Conservation (phyloP, 805 yeast species). For the Isabelozyma pseudorhagii region DNA sequence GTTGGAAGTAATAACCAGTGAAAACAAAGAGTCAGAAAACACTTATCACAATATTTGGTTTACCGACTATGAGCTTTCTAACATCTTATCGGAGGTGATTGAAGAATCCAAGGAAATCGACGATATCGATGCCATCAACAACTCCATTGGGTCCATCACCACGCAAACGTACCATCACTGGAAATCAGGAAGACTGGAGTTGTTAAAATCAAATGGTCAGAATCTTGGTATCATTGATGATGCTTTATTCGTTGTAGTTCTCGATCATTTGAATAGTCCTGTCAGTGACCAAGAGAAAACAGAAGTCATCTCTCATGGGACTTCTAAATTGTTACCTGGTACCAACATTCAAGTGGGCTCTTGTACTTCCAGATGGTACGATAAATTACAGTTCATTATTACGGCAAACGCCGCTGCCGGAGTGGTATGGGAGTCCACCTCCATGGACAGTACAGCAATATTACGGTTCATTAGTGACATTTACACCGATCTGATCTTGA, state of each 20-base stretch:
- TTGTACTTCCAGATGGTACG: conserved; percentile 60
- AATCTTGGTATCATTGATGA: conserved; percentile 40
- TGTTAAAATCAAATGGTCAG: conserved; percentile 35
- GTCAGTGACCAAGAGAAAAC: conserved; percentile 46
- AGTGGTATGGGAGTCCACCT: conserved; percentile 55
- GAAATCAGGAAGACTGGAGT: conserved; percentile 43
- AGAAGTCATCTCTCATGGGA: conserved; percentile 50
- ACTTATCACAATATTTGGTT: conserved; percentile 46
- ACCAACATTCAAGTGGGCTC: conserved; percentile 53
- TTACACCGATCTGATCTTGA: conserved; percentile 54
- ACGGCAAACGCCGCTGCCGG: conserved; percentile 58
- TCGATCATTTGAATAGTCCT: conserved; percentile 47
- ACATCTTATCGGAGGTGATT: conserved; percentile 41
- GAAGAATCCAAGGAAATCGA: conserved; percentile 32
- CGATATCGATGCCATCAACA: conserved; percentile 36
- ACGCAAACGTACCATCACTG: conserved; percentile 51
- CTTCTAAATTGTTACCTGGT: conserved; percentile 37
- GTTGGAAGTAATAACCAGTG: conserved; percentile 45
- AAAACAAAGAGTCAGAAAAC: conserved; percentile 8
- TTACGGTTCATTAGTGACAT: conserved; percentile 55
- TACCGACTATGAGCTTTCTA: conserved; percentile 48
- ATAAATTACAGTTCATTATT: conserved; percentile 52
- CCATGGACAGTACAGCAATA: conserved; percentile 59
- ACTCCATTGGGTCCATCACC: conserved; percentile 53
- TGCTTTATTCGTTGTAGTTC: conserved; percentile 50